Conservation (phyloP, 352 stramenopile genomes). For the Pythium catenulatum region DNA sequence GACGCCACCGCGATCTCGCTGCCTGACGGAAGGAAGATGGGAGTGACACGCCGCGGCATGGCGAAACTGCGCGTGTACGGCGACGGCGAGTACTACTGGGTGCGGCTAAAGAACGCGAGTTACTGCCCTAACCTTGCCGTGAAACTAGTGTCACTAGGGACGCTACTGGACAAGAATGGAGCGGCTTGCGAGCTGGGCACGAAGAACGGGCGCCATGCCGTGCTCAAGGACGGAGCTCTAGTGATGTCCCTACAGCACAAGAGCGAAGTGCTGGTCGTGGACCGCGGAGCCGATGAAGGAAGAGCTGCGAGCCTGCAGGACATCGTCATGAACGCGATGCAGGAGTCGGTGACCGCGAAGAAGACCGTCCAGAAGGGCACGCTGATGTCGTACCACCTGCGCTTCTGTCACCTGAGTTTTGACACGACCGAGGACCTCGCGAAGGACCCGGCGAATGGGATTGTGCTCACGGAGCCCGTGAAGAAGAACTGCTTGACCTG, state of each 20-base stretch:
- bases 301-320: not conserved
- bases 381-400: conserved; percentile 14
- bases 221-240: not conserved
- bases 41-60: not conserved
- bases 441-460: not conserved
- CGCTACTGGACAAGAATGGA: not conserved
- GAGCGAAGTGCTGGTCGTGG: not conserved
- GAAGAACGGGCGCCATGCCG: not conserved
- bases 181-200: not conserved
- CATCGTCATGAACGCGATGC: conserved; percentile 1
- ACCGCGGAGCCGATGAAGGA: not conserved
- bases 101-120: not conserved
- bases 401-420: conserved; percentile 28
- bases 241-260: not conserved
- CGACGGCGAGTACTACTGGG: not conserved
- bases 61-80: not conserved
- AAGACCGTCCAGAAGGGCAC: not conserved
- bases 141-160: conserved; percentile 20
- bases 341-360: not conserved
- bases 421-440: conserved; percentile 27
- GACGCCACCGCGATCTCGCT: not conserved
- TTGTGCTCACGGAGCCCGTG: conserved; percentile 6
- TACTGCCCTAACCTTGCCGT: not conserved
- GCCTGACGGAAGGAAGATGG: not conserved
- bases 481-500: conserved; percentile 22